Conservation (phyloP, 2,329 filamentous ascomycete species). For the Neurospora sp. region DNA sequence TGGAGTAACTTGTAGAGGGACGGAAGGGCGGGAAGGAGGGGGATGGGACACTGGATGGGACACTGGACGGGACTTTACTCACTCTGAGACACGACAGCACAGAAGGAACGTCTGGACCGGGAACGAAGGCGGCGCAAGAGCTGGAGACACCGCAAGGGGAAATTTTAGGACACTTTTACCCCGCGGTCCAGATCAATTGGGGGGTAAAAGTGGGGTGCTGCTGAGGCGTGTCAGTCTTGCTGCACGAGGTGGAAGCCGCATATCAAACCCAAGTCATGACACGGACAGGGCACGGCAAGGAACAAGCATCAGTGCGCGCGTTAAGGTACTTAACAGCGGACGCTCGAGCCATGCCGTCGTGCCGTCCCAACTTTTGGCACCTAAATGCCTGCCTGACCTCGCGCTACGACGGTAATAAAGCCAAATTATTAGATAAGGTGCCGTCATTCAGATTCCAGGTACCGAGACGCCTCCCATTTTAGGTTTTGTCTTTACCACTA, state of each 20-base stretch:
- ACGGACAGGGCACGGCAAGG: not conserved
- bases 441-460: not conserved
- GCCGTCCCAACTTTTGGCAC: not conserved
- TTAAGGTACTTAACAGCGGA: not conserved
- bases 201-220: not conserved
- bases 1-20: not conserved
- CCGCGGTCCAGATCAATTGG: not conserved
- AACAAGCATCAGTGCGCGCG: not conserved
- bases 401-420: not conserved
- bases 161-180: not conserved
- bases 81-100: not conserved
- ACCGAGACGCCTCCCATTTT: not conserved
- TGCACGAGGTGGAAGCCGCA: not conserved
- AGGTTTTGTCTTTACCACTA: not conserved
- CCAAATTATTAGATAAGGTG: not conserved
- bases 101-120: not conserved
- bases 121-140: not conserved
- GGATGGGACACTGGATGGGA: slow-evolving; percentile 2
- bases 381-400: not conserved
- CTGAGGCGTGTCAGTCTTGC: not conserved
- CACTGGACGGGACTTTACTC: not conserved
- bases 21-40: slow-evolving; percentile 5
- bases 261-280: not conserved
- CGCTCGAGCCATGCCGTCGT: not conserved
- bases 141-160: not conserved